Base-by-base conservation (phyloP, 495 filamentous ascomycete genomes). In the Lentithecium fluviatile region DNA sequence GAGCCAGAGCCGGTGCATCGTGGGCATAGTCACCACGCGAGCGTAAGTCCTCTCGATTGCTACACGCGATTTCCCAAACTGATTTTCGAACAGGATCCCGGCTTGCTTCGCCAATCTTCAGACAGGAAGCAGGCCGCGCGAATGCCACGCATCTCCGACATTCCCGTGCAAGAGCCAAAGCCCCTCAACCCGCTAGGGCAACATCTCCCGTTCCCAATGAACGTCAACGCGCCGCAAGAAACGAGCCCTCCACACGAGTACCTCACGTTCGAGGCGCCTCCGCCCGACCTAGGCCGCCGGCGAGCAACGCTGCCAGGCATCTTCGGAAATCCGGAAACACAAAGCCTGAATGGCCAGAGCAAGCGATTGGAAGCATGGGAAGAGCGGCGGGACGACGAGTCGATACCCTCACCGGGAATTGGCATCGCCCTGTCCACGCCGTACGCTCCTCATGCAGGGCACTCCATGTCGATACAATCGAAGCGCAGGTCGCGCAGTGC, bases 121-220 rank as follows among this genome's bases (percentile, higher is more conserved):
- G n/a, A 54, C 21, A 52, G 32, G 29, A 64, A 40, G 23, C 51
- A 59, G 21, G 54, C 51, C 23, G 43, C 6, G 5, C 34, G 43
- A 15, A 42, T 45, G 10, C 43, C 55, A 2, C 61, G 66, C 20
- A 65, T 69, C 15, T 69, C 62, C 0, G 52, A 54, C 34, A 7
- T 69, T 0, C 66, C 61, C 4, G 58, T 68, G 4, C 56, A 51
- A 19, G 67, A 70, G 32, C 46, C 58, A 6, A 17, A 55, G 40
- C 62, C 64, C 10, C 23, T 64, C 38, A 70, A 65, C 49, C 68
- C 68, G 13, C 57, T 70, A 1, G 61, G 62, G 2, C 50, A 59
- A 20, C 68, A 70, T 29, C 66, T 70, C n/a, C 68, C 68, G 0
- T 70, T 70, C 38, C 68, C 68, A 10, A 70, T 70, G 68, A 70